Conservation (phyloP, 768 basidiomycete genomes). For the Rhodocollybia butyracea region DNA sequence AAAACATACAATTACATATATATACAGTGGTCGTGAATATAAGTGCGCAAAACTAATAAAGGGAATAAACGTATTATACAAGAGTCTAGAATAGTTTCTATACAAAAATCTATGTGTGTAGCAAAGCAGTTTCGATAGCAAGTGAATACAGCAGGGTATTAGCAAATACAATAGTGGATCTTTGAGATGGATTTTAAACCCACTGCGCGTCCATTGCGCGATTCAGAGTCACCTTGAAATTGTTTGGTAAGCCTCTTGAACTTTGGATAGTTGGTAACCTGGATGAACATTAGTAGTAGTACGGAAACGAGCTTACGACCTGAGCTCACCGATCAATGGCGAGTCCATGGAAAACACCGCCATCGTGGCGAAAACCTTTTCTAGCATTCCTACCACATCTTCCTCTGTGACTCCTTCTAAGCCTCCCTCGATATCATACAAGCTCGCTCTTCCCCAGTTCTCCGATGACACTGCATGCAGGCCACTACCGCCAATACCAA, state of each 20-base stretch:
- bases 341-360: conserved; percentile 43
- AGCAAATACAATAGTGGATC: too few species aligned
- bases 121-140: too few species aligned
- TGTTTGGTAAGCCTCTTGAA: conserved; percentile 35
- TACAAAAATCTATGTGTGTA: too few species aligned
- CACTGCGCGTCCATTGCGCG: background rate
- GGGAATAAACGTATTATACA: too few species aligned
- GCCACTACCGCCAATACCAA: background rate
- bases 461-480: background rate
- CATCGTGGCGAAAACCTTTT: conserved; percentile 38
- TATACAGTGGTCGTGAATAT: too few species aligned
- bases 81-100: too few species aligned
- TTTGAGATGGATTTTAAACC: background rate
- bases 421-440: background rate
- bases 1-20: too few species aligned
- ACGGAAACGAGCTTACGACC: background rate
- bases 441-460: background rate
- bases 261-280: conserved; percentile 28
- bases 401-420: conserved; percentile 34
- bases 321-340: conserved; percentile 41
- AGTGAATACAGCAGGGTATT: too few species aligned
- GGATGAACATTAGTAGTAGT: background rate
- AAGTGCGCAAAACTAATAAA: too few species aligned
- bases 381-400: conserved; percentile 36
- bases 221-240: background rate